Conservation (phyloP, 1,284 basidiomycete species). For the Entoloma clypeatum region DNA sequence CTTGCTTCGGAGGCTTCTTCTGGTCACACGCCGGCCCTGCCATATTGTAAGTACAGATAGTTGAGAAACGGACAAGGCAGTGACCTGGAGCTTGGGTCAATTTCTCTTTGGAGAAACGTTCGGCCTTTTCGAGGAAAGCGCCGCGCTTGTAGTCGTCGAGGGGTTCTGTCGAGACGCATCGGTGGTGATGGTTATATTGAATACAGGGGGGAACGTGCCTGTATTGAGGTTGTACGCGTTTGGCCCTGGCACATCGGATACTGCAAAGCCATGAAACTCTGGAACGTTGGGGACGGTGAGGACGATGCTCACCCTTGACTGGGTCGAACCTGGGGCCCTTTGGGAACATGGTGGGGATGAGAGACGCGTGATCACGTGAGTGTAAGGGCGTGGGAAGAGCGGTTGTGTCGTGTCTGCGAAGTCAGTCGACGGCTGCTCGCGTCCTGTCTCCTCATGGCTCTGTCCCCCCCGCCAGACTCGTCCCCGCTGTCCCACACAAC, state of each 20-base stretch:
- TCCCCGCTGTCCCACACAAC: no score
- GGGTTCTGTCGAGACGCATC: slow-evolving; percentile 29
- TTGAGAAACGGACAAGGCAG: slow-evolving; percentile 6
- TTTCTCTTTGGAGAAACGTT: slow-evolving; percentile 45
- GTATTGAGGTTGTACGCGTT: slow-evolving; percentile 31
- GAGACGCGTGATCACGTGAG: slow-evolving; percentile 26
- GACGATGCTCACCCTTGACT: slow-evolving; percentile 31
- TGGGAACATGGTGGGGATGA: slow-evolving; percentile 32
- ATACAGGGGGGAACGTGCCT: slow-evolving; percentile 17
- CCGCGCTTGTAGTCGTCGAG: slow-evolving; percentile 51
- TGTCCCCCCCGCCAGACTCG: no score
- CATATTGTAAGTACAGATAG: slow-evolving; percentile 2
- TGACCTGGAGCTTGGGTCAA: slow-evolving; percentile 40
- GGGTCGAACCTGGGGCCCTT: slow-evolving; percentile 39
- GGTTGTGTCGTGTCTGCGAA: neutral
- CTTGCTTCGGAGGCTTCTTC: slow-evolving; percentile 16
- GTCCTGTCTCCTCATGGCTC: no score
- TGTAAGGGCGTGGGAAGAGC: slow-evolving; percentile 2
- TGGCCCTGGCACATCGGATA: slow-evolving; percentile 38
- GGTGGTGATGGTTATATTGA: slow-evolving; percentile 5
- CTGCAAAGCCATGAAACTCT: slow-evolving; percentile 14
- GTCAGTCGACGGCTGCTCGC: no score
- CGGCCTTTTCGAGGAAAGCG: slow-evolving; percentile 52
- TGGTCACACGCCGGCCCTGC: slow-evolving; percentile 33
- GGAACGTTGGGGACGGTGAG: neutral